Base-by-base conservation (phyloP, 352 stramenopile genomes). In the Pythium volutum region DNA sequence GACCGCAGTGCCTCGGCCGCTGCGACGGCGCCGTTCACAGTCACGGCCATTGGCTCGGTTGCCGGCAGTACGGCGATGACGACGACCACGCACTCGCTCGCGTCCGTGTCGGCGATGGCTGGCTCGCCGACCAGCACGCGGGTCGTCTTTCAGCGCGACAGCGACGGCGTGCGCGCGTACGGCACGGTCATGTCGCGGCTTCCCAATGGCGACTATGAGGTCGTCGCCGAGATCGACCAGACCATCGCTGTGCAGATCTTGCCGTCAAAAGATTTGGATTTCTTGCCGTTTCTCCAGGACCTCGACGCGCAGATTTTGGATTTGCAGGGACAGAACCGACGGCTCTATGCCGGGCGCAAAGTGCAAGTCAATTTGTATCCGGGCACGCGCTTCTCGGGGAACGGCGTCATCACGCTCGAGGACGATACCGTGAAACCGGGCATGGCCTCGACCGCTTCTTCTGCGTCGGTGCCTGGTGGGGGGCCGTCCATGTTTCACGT, bases 301-400 rank as follows among this genome's bases (percentile, higher is more conserved):
- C 63, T 92, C 8, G 68, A 81, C n/a, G 72, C 67, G 8, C 83
- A 92, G 49, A 64, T 77, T 3, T 54, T 48, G 3, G 76, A 89
- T 53, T 62, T 92, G 4, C 66, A 75, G 20, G 59, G 70, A 20
- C 62, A 63, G 20, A 66, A 67, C 42, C 84, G 73, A 45, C 53
- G 70, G 20, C 62, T 90, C 4, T 92, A 86, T 63, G 81, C 74
- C 5, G 83, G 83, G 4, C 74, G 81, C 34, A 88, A 85, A 45
- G 79, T 92, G 25, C 74, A 90, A 43, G 79, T 90, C 50, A 87
- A 80, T 45, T 36, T 92, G 50, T 89, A 92, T 59, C 79, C 79
- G 0, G 81, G 80, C 8, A 89, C 70, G n/a, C 76, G 76, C 6
- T 90, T 92, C 58, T 86, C 70, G 0, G 80, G 80, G 6, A 71